Percentiles rank a stretch among this genome's conserved stretches.
Conservation (phyloP, 2,329 filamentous ascomycete species). For the Fusarium sp. region DNA sequence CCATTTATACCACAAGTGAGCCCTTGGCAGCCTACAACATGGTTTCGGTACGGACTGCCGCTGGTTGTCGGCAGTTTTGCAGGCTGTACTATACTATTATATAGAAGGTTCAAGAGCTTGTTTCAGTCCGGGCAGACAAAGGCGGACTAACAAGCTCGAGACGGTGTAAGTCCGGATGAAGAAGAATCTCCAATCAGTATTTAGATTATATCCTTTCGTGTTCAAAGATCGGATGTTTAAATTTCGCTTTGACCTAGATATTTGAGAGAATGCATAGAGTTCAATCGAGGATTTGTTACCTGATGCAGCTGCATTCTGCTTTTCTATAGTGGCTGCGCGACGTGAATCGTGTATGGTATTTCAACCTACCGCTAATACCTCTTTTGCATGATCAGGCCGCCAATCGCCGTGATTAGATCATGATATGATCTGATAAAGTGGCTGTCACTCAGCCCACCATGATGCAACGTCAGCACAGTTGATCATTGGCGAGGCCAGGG, state of each 20-base stretch:
- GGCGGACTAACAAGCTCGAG: accelerated
- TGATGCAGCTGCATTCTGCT: background rate
- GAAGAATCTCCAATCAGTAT: background rate
- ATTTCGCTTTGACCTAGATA: accelerated
- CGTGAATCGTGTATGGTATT: background rate
- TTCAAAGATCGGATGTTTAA: no score
- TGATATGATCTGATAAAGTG: background rate
- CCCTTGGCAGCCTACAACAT: background rate
- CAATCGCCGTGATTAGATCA: background rate
- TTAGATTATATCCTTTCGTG: no score
- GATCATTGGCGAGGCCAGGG: background rate
- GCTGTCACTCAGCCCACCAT: background rate
- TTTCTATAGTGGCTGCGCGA: background rate
- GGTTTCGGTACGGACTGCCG: background rate
- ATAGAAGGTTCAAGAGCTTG: background rate
- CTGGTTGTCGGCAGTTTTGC: background rate
- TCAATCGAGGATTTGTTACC: no score
- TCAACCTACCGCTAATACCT: accelerated
- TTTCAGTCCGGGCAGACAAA: background rate
- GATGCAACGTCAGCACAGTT: background rate
- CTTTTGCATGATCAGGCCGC: accelerated
- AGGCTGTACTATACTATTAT: background rate
- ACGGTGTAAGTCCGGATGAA: accelerated
- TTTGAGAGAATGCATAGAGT: no score
- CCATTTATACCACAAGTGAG: background rate